Evolutionary conservation across 2,329 filamentous ascomycete genomes (phyloP).

Genomic region (Dactylellina leptospora): DNA sequence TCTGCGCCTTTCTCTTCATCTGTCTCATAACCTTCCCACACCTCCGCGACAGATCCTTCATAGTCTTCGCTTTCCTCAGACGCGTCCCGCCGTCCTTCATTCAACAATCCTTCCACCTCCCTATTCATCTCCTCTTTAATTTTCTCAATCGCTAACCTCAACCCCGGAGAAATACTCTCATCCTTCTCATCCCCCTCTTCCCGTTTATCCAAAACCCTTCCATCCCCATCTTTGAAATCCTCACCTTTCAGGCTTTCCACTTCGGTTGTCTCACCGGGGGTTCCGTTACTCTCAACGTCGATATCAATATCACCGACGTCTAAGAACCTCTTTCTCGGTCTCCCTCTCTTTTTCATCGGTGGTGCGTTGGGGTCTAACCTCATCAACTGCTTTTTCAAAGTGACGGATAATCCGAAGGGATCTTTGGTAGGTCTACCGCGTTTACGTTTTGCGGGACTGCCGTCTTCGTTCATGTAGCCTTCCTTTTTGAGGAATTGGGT

Average conservation of each 20-base stretch:
- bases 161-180: conserved; percentile 24
- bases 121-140: conserved; percentile 45
- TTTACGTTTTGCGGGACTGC: conserved; percentile 37
- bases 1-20: conserved; percentile 11
- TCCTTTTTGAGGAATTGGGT: conserved; percentile 31
- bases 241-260: background rate
- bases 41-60: conserved; percentile 18
- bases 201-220: background rate
- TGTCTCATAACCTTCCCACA: conserved; percentile 18
- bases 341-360: conserved; percentile 45
- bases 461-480: conserved; percentile 52
- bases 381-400: conserved; percentile 42
- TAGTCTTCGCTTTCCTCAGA: conserved; percentile 21
- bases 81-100: conserved; percentile 2
- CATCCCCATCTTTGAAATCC: background rate
- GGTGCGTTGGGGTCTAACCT: conserved; percentile 38
- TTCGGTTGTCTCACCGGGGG: background rate
- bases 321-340: conserved; percentile 35
- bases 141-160: conserved; percentile 40
- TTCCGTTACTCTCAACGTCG: background rate
- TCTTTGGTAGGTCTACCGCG: conserved; percentile 45
- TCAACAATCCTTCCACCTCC: conserved; percentile 34
- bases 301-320: conserved; percentile 2
- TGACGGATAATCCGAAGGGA: conserved; percentile 47
- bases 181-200: background rate